Base-by-base conservation (phyloP, 306 rosid species). In the Malus fusca region DNA sequence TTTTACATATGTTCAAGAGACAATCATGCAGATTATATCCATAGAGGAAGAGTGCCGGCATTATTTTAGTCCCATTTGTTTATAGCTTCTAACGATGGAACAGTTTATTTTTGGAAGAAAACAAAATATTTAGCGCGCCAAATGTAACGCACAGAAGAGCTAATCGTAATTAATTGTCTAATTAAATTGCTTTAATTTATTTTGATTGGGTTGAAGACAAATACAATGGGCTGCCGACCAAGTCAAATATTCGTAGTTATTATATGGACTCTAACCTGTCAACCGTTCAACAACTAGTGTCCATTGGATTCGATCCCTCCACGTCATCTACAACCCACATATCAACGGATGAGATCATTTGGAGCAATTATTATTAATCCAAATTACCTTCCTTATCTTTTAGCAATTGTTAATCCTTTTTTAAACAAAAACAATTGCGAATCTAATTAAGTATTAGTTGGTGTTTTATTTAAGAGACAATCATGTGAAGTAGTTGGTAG, bases 281-380 rank as follows among this genome's bases (percentile, higher is more conserved):
- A 75, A 56, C 81, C 33, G 75, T 87, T 61, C 85, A 80, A 72
- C 87, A 30, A 80, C 69, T 43, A 44, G 33, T 58, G 77, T 75
- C 72, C 55, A 12, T 42, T 26, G 48, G 72, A 80, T 69, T 79
- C 15, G n/a, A 55, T 8, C 78, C 67, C 33, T 48, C 73, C 66
- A 58, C 40, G n/a, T 69, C 48, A 60, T 52, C 56, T 11, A 46
- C 31, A 4, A 8, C 18, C 3, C 44, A 11, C 21, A 44, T 9
- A 64, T 60, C 78, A n/a, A 82, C 30, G 83, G 81, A 30, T 53
- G 4, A 60, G 74, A 75, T 76, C 25, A 43, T 6, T 37, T 48
- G 64, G 77, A 26, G 79, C 71, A 75, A 40, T 42, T 65, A 4
- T 43, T 14, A 30, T 63, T 25, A 15, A 63, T 60, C 33, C 26